Evolutionary conservation across 768 basidiomycete species (phyloP), one percentile per base, ranked within the genome.

Genomic region (Pleurotus djamor): DNA sequence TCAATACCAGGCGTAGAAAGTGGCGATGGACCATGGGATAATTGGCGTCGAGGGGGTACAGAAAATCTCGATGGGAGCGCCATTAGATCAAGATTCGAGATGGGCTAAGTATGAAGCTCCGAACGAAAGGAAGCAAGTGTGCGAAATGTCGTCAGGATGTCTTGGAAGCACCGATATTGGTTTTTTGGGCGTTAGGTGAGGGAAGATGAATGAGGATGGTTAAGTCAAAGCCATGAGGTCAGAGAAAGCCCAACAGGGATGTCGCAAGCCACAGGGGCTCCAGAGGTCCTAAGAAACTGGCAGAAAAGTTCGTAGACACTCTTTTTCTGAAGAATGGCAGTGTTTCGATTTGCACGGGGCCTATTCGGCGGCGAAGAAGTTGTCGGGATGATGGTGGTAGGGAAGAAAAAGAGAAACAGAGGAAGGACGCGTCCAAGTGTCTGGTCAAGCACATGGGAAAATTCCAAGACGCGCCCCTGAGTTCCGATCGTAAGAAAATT

Each of bases 1-100:
- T 55, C 54, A 7, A 55, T 14, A 16, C 38, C 54, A 28, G 54
- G 54, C 14, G 54, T 55, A 8, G 54, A 55, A 17, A 55, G 54
- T 28, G 54, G 54, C n/a, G 54, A 55, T 21, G 54, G 54, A 10
- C 38, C 38, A 33, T 37, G 54, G 4, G 54, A 55, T 12, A 17
- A 50, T 12, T 12, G 9, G 28, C 49, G 49, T 12, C 49, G 21
- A 12, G 49, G 49, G 1, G 49, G 28, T 12, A 35, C 5, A 8
- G 34, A 33, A 16, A 33, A 35, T 33, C 28, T 35, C 21, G 54
- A 7, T 16, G 54, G 44, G 13, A 32, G 3, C n/a, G 54, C 16
- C 54, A 55, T 55, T 16, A 6, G 8, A 5, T 50, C 34, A 9
- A 12, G 21, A n/a, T 48, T 8, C 28, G 10, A 33, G 21, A 35